Evolutionary conservation across 2,329 filamentous ascomycete species (phyloP).

Genomic region (Zasmidium cellare): DNA sequence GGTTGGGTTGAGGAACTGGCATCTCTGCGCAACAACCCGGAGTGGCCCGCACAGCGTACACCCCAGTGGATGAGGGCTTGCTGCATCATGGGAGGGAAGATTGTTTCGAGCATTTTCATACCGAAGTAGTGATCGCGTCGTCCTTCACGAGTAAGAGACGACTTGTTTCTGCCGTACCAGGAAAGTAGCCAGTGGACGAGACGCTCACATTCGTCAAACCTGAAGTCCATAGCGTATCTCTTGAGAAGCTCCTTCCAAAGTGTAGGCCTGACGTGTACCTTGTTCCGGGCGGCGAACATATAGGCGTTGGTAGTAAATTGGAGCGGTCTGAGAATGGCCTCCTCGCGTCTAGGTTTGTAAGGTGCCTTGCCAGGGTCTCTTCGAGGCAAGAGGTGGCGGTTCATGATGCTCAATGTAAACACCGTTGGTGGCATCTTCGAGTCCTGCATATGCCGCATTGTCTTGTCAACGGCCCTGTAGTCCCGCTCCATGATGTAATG

Average conservation of each 20-base stretch:
- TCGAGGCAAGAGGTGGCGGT: slow-evolving; percentile 36
- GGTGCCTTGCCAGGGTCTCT: slow-evolving; percentile 42
- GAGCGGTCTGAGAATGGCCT: slow-evolving; percentile 36
- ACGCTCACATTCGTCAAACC: slow-evolving; percentile 53
- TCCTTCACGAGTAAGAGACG: neutral
- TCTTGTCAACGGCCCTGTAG: slow-evolving; percentile 30
- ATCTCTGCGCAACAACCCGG: slow-evolving; percentile 11
- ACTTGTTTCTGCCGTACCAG: slow-evolving; percentile 11
- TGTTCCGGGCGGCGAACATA: slow-evolving; percentile 37
- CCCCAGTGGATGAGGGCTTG: slow-evolving; percentile 37
- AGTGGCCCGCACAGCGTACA: slow-evolving; percentile 25
- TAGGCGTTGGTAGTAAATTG: slow-evolving; percentile 49
- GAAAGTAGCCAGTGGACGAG: slow-evolving; percentile 54
- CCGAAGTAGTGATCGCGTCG: neutral
- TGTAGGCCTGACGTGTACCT: slow-evolving; percentile 43
- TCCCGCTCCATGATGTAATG: slow-evolving; percentile 35
- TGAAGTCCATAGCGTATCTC: slow-evolving; percentile 58
- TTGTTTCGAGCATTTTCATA: slow-evolving; percentile 6
- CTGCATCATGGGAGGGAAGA: slow-evolving; percentile 30
- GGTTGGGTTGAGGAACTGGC: neutral
- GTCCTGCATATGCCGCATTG: slow-evolving; percentile 53
- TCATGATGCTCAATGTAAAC: slow-evolving; percentile 47
- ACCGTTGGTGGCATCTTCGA: slow-evolving; percentile 43
- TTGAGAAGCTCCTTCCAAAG: slow-evolving; percentile 61
- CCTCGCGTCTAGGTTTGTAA: slow-evolving; percentile 13